These are phyloP conservation scores for Yamadazyma taylorii DNA, from an alignment of 1,139 yeast species.

Conservation along the genomic window DNA sequence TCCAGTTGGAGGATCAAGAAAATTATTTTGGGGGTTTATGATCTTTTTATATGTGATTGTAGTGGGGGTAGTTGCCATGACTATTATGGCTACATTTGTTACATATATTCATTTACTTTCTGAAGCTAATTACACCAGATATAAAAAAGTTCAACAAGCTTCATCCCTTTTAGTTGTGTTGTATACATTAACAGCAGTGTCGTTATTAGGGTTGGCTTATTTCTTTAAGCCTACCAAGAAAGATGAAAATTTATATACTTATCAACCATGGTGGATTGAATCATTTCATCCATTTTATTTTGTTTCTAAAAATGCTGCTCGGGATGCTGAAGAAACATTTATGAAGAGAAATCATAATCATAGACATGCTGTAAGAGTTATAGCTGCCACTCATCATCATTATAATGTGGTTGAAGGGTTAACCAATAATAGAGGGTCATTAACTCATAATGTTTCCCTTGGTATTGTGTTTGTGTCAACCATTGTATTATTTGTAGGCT, in stretches of 20 bases:
- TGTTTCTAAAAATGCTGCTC: conserved; percentile 49
- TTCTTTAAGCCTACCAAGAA: conserved; percentile 55
- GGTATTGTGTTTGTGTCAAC: conserved; percentile 52
- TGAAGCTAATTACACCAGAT: conserved; percentile 43
- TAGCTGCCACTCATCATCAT: conserved; percentile 48
- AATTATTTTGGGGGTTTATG: conserved; percentile 57
- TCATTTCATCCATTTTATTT: conserved; percentile 56
- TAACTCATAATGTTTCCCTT: conserved; percentile 51
- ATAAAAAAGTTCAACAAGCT: conserved; percentile 58
- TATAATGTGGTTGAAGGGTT: conserved; percentile 45
- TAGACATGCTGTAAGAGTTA: conserved; percentile 51
- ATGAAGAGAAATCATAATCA: conserved; percentile 49
- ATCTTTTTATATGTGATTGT: conserved; percentile 53
- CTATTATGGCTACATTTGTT: conserved; percentile 63
- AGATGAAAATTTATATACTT: conserved; percentile 56
- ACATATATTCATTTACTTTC: conserved; percentile 63
- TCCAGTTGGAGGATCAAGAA: conserved; percentile 68
- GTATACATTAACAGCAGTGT: conserved; percentile 56
- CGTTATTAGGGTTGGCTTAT: conserved; percentile 53
- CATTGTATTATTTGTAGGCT: conserved; percentile 52
- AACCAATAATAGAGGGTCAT: conserved; percentile 43
- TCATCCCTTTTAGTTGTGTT: conserved; percentile 58
- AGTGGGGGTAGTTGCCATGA: conserved; percentile 59
- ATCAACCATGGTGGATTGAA: conserved; percentile 82
- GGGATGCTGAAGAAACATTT: conserved; percentile 52